Evolutionary conservation across 2,329 filamentous ascomycete species (phyloP).

Genomic region (Fusarium circinatum): DNA sequence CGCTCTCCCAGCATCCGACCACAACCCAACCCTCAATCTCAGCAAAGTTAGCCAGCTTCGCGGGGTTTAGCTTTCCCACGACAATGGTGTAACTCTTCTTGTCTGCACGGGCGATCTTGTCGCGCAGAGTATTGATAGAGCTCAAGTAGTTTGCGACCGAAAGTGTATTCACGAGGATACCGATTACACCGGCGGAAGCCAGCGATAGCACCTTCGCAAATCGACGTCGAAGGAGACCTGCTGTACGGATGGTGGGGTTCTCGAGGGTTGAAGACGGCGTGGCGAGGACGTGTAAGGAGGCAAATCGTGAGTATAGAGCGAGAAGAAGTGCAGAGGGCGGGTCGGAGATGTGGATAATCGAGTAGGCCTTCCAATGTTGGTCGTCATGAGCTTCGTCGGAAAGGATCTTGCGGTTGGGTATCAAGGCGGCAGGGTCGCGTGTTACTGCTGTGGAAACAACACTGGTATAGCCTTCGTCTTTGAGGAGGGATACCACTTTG

Average conservation of each 20-base stretch:
- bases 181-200: slow-evolving; percentile 83
- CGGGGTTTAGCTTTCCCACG: slow-evolving; percentile 94
- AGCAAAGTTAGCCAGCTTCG: slow-evolving; percentile 95
- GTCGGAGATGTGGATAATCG: slow-evolving; percentile 85
- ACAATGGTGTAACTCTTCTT: slow-evolving; percentile 98
- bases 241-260: slow-evolving; percentile 56
- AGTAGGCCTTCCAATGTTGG: slow-evolving; percentile 70
- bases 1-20: slow-evolving; percentile 98
- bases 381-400: slow-evolving; percentile 54
- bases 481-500: slow-evolving; percentile 64
- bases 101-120: slow-evolving; percentile 78
- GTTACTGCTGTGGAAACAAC: slow-evolving; percentile 77
- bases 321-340: slow-evolving; percentile 86
- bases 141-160: slow-evolving; percentile 90
- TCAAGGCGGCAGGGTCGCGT: slow-evolving; percentile 79
- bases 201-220: slow-evolving; percentile 88
- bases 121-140: slow-evolving; percentile 78
- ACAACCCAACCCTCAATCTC: slow-evolving; percentile 98
- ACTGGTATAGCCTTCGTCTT: slow-evolving; percentile 72
- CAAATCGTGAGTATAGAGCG: slow-evolving; percentile 84
- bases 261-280: slow-evolving; percentile 68
- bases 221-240: slow-evolving; percentile 76
- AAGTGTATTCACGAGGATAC: slow-evolving; percentile 95
- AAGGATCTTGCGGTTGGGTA: slow-evolving; percentile 84
- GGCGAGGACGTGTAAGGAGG: slow-evolving; percentile 81